Percentiles rank a stretch among this genome's conserved stretches.
Evolutionary conservation across 2,329 filamentous ascomycete species (phyloP).

Genomic region (Paramyrothecium roridum): DNA sequence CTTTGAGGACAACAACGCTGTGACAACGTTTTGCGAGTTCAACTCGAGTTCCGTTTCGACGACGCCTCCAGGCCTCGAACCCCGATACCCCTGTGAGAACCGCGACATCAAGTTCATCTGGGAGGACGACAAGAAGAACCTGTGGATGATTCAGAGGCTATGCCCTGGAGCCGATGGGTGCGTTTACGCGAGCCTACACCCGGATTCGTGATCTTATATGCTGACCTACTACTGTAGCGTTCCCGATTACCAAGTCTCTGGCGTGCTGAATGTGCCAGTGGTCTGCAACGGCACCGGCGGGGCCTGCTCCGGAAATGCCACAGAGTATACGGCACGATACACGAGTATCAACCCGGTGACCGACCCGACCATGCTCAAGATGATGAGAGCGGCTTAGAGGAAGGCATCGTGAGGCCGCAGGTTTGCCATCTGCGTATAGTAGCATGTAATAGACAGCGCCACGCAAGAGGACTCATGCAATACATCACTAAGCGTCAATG

Average conservation of each 20-base stretch:
- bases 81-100: conserved; percentile 42
- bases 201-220: not conserved
- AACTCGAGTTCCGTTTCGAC: conserved; percentile 38
- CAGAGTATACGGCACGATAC: conserved; percentile 23
- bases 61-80: conserved; percentile 21
- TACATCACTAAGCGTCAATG: too few species aligned
- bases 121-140: conserved; percentile 15
- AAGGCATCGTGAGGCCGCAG: too few species aligned
- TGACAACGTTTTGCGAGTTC: conserved; percentile 39
- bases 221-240: conserved; percentile 11
- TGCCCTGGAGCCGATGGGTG: conserved; percentile 36
- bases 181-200: conserved; percentile 8
- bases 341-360: conserved; percentile 24
- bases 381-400: too few species aligned
- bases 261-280: conserved; percentile 17
- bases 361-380: conserved; percentile 3
- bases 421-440: too few species aligned
- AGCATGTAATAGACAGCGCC: too few species aligned
- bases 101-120: conserved; percentile 40
- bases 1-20: conserved; percentile 32
- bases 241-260: conserved; percentile 26
- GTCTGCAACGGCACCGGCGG: conserved; percentile 12
- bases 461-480: too few species aligned
- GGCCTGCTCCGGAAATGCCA: conserved; percentile 23
- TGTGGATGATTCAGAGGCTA: conserved; percentile 42